Evolutionary conservation across 129 eudicot genomes (phyloP).

Genomic region (Tagetes erecta): DNA sequence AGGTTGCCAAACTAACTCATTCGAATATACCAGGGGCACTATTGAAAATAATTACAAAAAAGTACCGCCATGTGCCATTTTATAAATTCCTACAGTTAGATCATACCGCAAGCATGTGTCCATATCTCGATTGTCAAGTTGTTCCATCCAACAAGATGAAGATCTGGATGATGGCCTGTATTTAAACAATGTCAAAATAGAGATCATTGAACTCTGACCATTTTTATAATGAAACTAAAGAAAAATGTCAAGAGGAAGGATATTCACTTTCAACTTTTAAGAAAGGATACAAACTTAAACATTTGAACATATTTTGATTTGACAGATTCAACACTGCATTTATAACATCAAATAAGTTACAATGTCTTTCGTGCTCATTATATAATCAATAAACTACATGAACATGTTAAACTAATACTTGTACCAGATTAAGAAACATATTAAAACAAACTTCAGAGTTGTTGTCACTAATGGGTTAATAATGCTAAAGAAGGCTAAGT

Average conservation of each 20-base stretch:
- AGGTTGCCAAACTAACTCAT: too few species aligned
- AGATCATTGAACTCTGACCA: conserved; percentile 8
- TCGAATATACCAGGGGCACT: too few species aligned
- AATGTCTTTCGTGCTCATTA: too few species aligned
- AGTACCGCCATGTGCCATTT: background rate
- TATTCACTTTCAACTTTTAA: conserved; percentile 9
- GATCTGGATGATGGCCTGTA: conserved; percentile 97
- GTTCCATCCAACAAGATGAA: conserved; percentile 97
- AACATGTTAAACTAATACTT: too few species aligned
- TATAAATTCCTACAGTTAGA: background rate
- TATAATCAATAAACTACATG: too few species aligned
- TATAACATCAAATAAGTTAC: too few species aligned
- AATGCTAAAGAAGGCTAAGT: too few species aligned
- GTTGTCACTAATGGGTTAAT: too few species aligned
- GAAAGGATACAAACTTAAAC: background rate
- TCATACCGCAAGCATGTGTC: conserved; percentile 93
- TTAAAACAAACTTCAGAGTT: background rate
- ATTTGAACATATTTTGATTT: too few species aligned
- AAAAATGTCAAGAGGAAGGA: background rate
- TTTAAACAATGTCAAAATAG: conserved; percentile 16
- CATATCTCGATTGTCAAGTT: conserved; percentile 79
- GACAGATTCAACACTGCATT: too few species aligned
- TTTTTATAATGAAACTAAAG: background rate
- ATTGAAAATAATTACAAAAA: background rate
- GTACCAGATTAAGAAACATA: too few species aligned